Percentiles rank a stretch among this genome's conserved stretches.
phyloP scores from a whole-genome alignment of 495 filamentous ascomycete genomes.

The Clohesyomyces aquaticus region DNA sequence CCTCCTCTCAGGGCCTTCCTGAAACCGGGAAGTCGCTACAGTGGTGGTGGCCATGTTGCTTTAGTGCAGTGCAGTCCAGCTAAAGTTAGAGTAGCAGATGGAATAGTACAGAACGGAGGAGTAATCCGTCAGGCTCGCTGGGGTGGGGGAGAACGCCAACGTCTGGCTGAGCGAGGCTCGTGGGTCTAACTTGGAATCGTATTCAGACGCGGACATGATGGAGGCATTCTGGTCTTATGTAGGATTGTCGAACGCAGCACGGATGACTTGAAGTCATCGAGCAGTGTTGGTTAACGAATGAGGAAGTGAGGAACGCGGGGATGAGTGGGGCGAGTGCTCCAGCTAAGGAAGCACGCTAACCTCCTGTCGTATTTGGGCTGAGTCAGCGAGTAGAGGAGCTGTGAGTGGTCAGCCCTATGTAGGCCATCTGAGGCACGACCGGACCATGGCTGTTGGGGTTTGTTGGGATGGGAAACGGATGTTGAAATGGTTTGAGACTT shows the following conservation, averaged over 20 bases:
- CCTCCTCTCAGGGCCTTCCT: constrained; percentile 34
- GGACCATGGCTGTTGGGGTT: no score
- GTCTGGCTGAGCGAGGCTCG: background rate
- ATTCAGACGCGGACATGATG: constrained; percentile 1
- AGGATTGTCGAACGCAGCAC: background rate
- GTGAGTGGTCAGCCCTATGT: no score
- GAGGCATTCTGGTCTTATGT: constrained; percentile 5
- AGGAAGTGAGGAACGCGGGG: background rate
- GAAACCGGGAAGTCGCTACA: constrained; percentile 12
- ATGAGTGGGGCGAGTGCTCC: background rate
- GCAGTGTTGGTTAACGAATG: background rate
- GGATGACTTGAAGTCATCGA: background rate
- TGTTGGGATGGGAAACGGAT: no score
- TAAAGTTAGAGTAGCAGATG: background rate
- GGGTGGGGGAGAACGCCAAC: background rate
- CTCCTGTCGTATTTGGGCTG: constrained; percentile 37
- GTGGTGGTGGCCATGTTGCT: background rate
- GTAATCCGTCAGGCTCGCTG: background rate
- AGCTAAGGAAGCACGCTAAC: constrained; percentile 34
- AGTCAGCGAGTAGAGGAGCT: no score
- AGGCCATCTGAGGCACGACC: no score
- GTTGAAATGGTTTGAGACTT: no score
- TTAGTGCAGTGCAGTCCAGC: background rate
- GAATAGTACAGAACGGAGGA: background rate
- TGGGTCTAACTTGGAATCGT: constrained; percentile 23